phyloP scores from a whole-genome alignment of 176 grass and related monocot genomes.

The Phoenix dactylifera region DNA sequence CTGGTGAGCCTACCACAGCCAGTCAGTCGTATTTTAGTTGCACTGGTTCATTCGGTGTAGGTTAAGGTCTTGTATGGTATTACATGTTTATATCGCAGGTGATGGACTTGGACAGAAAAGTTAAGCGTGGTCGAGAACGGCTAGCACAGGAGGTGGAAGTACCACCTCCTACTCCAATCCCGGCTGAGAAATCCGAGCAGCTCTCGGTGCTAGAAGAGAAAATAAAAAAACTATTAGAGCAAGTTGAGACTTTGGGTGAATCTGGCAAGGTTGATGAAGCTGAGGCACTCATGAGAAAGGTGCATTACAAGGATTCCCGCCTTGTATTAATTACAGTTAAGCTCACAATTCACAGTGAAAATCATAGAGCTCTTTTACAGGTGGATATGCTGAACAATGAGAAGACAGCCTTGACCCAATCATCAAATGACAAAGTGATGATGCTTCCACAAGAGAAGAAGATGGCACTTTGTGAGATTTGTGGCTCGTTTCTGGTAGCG shows the following conservation, averaged over 20 bases:
- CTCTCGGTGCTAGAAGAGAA: slow-evolving; percentile 66
- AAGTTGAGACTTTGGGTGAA: slow-evolving; percentile 86
- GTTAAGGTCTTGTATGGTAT: background rate
- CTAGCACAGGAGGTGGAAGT: slow-evolving; percentile 55
- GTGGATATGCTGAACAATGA: slow-evolving; percentile 69
- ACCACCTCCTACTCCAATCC: slow-evolving; percentile 29
- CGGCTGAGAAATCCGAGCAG: slow-evolving; percentile 56
- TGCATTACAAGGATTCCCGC: slow-evolving; percentile 10
- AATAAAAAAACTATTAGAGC: slow-evolving; percentile 75
- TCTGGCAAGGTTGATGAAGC: slow-evolving; percentile 91
- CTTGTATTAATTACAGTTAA: background rate
- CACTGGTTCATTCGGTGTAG: background rate
- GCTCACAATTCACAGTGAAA: slow-evolving; percentile 1
- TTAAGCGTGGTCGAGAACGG: slow-evolving; percentile 68
- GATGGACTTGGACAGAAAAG: slow-evolving; percentile 82
- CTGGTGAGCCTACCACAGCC: slow-evolving; percentile 41
- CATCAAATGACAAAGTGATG: slow-evolving; percentile 44
- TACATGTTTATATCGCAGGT: slow-evolving; percentile 38
- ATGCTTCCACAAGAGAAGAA: slow-evolving; percentile 84
- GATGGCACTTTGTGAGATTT: slow-evolving; percentile 89
- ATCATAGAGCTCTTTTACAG: slow-evolving; percentile 29
- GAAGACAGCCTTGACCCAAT: slow-evolving; percentile 60
- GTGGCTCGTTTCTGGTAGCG: slow-evolving; percentile 82
- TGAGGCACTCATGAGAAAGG: slow-evolving; percentile 87
- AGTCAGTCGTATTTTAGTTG: background rate